Evolutionary conservation across 2,329 filamentous ascomycete species (phyloP).

Genomic region (Cyanodermella asteris): DNA sequence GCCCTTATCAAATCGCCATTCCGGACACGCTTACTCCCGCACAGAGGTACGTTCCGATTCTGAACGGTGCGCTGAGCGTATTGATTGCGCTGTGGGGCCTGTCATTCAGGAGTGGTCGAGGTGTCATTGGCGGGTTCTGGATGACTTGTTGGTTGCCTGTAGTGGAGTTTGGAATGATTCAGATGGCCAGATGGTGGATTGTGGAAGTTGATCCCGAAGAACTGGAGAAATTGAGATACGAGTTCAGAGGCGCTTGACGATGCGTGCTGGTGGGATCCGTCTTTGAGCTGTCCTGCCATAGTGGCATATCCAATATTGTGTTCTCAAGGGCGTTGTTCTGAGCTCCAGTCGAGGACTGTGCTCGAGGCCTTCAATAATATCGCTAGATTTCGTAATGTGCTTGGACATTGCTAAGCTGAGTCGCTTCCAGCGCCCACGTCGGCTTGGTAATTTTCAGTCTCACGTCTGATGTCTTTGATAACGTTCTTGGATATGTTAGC

Average conservation of each 20-base stretch:
- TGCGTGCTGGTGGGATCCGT: too few species aligned
- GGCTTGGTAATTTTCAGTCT: too few species aligned
- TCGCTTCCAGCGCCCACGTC: too few species aligned
- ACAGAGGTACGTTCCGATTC: slow-evolving; percentile 10
- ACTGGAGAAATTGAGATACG: slow-evolving; percentile 7
- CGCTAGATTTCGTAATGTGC: too few species aligned
- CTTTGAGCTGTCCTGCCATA: neutral
- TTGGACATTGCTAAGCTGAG: too few species aligned
- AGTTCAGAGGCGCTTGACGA: slow-evolving; percentile 7
- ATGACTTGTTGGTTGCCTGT: slow-evolving; percentile 17
- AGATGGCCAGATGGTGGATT: slow-evolving; percentile 4
- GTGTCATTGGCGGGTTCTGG: slow-evolving; percentile 8
- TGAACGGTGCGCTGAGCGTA: slow-evolving; percentile 13
- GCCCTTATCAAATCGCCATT: too few species aligned
- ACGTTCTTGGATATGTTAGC: too few species aligned
- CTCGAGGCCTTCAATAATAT: too few species aligned
- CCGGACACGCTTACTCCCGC: too few species aligned
- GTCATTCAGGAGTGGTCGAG: slow-evolving; percentile 7
- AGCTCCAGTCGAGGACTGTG: too few species aligned
- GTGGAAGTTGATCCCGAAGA: slow-evolving; percentile 5
- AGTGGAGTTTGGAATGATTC: slow-evolving; percentile 5
- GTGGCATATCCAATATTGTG: neutral
- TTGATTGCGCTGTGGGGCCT: slow-evolving; percentile 13
- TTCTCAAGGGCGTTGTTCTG: neutral
- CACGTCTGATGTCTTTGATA: too few species aligned